Base-by-base conservation (phyloP, 2,329 filamentous ascomycete genomes). In the Helotiales sp. region DNA sequence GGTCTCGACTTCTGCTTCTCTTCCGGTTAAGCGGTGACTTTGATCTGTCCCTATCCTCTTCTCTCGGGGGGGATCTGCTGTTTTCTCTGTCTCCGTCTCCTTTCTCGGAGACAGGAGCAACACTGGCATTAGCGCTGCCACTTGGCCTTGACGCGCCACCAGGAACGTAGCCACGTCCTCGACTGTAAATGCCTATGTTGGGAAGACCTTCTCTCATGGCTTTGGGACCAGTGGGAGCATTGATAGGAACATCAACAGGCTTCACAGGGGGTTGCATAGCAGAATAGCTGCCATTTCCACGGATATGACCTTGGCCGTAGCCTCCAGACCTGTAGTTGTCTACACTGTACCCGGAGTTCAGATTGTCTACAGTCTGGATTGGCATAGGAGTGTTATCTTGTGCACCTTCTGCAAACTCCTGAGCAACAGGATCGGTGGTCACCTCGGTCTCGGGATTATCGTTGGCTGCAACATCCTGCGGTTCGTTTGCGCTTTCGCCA, bases 141-240 rank as follows among this genome's bases (percentile, higher is more conserved):
- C 63, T 54, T 36, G 60, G 46, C 57, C 58, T 65, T 13, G 65
- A 67, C 48, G 67, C 67, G 49, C 70, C 72, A 52, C 71, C 67
- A 50, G 69, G 67, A 15, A 75, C 71, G 58, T 77, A 76, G 17
- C 72, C 63, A 51, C 67, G 60, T 25, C 61, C 67, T 61, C 84
- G 78, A 67, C 89, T 83, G 63, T 86, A 82, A 53, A 90, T 82
- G 65, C 89, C 90, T 57, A 88, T 93, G 72, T 96, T 96, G 52
- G 90, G 89, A 10, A 92, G 79, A 29, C 92, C 91, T 74, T 95
- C 89, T 62, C 93, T 84, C 91, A 98, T 96, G 17, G 95, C 95
- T 75, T 95, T 93, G 48, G 95, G 95, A 9, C 93, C 95, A 54
- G 89, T 96, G 27, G 95, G 95, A 27, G 95, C 95, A 75, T 81